These are phyloP conservation scores for Erythrophleum fordii DNA, from an alignment of 306 rosid species.

Conservation along the genomic window DNA sequence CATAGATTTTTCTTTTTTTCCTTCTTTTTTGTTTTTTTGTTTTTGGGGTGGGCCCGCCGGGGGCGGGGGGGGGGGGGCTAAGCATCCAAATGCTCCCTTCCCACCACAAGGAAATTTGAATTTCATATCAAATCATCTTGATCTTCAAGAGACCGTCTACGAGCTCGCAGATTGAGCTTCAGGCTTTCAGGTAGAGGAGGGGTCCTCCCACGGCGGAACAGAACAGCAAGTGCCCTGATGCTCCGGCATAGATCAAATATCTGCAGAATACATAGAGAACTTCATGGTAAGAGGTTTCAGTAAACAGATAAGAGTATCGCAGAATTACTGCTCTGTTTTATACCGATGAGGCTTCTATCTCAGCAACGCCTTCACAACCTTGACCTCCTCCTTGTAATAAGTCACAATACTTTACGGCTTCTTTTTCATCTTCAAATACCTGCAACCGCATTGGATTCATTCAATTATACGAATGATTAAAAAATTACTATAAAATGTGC, in stretches of 20 bases:
- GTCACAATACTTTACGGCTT: slow-evolving; percentile 90
- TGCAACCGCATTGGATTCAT: slow-evolving; percentile 35
- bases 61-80: too few relatives aligned
- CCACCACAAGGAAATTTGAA: slow-evolving; percentile 31
- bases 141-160: slow-evolving; percentile 88
- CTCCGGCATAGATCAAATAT: slow-evolving; percentile 85
- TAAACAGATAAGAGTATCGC: slow-evolving; percentile 5
- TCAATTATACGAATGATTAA: not conserved
- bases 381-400: slow-evolving; percentile 89
- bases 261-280: slow-evolving; percentile 47
- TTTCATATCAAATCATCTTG: slow-evolving; percentile 70
- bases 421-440: slow-evolving; percentile 96
- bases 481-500: slow-evolving; percentile 10
- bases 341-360: slow-evolving; percentile 97
- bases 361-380: slow-evolving; percentile 98
- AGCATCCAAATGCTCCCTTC: slow-evolving; percentile 28
- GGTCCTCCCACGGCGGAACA: slow-evolving; percentile 90
- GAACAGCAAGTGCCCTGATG: slow-evolving; percentile 94
- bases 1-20: slow-evolving; percentile 12
- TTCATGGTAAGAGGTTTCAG: slow-evolving; percentile 15
- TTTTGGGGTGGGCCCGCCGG: too few relatives aligned
- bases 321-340: slow-evolving; percentile 35
- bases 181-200: slow-evolving; percentile 94
- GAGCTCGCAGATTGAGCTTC: slow-evolving; percentile 80
- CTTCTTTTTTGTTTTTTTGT: too few relatives aligned